Conservation (phyloP, 2,329 filamentous ascomycete species). For the Pseudocercospora eumusae region DNA sequence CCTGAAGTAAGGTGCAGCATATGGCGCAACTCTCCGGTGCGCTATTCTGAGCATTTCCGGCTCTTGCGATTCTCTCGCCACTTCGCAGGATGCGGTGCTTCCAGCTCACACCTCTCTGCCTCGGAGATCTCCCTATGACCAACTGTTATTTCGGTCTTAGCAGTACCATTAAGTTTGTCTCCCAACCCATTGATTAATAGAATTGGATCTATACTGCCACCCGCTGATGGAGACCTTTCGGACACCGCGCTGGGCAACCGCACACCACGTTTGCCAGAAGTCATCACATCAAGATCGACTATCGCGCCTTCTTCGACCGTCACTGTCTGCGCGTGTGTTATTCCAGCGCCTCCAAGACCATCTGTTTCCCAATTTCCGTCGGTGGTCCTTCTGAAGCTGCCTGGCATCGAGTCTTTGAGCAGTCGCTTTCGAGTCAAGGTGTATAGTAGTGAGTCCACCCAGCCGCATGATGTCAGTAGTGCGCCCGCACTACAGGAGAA, state of each 20-base stretch:
- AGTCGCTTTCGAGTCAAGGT: conserved; percentile 59
- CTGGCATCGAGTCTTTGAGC: conserved; percentile 46
- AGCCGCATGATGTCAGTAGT: conserved; percentile 60
- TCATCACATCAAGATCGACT: conserved; percentile 20
- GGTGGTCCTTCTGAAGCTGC: conserved; percentile 9
- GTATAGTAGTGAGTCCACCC: conserved; percentile 61
- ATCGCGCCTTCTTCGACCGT: conserved; percentile 30
- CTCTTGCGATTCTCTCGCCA: neutral
- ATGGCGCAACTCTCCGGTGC: neutral
- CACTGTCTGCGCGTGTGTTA: conserved; percentile 36
- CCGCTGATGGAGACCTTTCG: conserved; percentile 17
- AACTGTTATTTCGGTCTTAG: conserved; percentile 21
- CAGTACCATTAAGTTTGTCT: neutral
- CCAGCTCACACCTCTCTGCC: conserved; percentile 11
- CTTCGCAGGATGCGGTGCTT: neutral
- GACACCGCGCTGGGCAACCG: conserved; percentile 12
- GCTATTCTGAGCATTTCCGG: neutral
- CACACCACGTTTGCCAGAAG: conserved; percentile 10
- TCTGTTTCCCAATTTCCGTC: conserved; percentile 24
- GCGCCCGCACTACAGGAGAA: conserved; percentile 56
- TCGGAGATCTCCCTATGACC: conserved; percentile 13
- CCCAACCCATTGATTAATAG: conserved; percentile 6
- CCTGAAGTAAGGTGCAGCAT: neutral
- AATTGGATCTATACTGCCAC: conserved; percentile 27
- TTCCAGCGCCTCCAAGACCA: conserved; percentile 28